Percentiles rank a stretch among this genome's conserved stretches.
phyloP scores from a whole-genome alignment of 345 rosid species.

The Corchorus capsularis region DNA sequence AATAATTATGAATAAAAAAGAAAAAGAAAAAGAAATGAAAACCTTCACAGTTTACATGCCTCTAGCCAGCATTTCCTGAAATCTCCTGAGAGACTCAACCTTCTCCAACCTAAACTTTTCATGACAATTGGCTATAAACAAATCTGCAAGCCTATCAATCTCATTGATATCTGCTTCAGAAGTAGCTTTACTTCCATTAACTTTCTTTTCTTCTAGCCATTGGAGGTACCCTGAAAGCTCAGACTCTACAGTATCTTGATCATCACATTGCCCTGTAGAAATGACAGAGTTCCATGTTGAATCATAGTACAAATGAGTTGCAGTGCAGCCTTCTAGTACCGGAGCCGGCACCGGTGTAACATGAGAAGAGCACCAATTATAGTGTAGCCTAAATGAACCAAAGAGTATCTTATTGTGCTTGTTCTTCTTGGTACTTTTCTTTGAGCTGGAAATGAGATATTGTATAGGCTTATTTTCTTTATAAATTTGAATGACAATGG shows the following conservation, averaged over 20 bases:
- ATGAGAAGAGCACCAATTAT: slow-evolving; percentile 89
- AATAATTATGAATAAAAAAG: not conserved
- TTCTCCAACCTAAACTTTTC: slow-evolving; percentile 93
- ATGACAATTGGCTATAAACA: slow-evolving; percentile 80
- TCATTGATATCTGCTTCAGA: slow-evolving; percentile 43
- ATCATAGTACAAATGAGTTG: slow-evolving; percentile 54
- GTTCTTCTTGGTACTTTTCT: slow-evolving; percentile 38
- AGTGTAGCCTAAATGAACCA: slow-evolving; percentile 88
- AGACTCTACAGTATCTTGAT: slow-evolving; percentile 26
- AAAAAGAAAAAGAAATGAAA: too few species aligned
- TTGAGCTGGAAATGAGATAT: slow-evolving; percentile 39
- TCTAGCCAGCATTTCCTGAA: slow-evolving; percentile 76
- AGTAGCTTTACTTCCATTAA: slow-evolving; percentile 10
- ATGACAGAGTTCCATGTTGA: slow-evolving; percentile 50
- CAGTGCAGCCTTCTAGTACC: slow-evolving; percentile 40
- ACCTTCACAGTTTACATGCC: slow-evolving; percentile 40
- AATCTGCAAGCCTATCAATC: slow-evolving; percentile 79
- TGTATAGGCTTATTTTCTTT: slow-evolving; percentile 48
- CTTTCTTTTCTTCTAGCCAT: slow-evolving; percentile 63
- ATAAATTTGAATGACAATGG: slow-evolving; percentile 46
- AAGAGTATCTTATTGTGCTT: slow-evolving; percentile 51
- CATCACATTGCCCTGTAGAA: slow-evolving; percentile 29
- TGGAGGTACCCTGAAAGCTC: slow-evolving; percentile 62
- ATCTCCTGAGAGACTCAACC: slow-evolving; percentile 93
- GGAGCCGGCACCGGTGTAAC: slow-evolving; percentile 62